phyloP scores from a whole-genome alignment of 2,329 filamentous ascomycete species.

The Aphanocladium album region DNA sequence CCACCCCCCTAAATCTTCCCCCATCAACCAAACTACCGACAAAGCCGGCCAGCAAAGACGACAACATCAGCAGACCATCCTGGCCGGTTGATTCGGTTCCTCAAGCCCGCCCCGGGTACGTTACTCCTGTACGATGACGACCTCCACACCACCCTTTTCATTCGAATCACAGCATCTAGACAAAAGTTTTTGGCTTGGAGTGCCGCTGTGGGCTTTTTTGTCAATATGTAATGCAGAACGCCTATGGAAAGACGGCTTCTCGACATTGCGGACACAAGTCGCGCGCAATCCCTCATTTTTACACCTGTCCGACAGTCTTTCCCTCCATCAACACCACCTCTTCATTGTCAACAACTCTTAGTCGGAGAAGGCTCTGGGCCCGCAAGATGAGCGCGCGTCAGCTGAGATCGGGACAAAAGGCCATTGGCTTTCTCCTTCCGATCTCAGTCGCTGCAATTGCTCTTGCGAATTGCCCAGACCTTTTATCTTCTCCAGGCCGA shows the following conservation, averaged over 20 bases:
- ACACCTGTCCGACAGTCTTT: background rate
- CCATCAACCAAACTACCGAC: background rate
- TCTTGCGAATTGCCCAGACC: too few relatives aligned
- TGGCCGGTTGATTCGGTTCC: background rate
- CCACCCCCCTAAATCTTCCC: background rate
- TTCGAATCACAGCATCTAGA: background rate
- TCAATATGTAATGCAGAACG: constrained; percentile 14
- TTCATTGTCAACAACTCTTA: background rate
- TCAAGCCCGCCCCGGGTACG: background rate
- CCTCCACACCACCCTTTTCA: background rate
- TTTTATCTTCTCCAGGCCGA: background rate
- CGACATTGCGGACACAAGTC: constrained; percentile 14
- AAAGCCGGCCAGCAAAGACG: background rate
- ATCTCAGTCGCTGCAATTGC: background rate
- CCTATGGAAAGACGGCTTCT: constrained; percentile 8
- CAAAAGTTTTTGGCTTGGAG: constrained; percentile 12
- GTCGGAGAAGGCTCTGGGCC: background rate
- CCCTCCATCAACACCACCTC: background rate
- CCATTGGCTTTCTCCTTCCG: background rate
- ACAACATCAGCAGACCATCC: background rate
- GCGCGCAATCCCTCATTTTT: background rate
- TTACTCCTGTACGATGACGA: constrained; percentile 9
- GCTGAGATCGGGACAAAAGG: background rate
- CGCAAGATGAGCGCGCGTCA: background rate
- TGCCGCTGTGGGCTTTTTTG: constrained; percentile 5